phyloP scores from a whole-genome alignment of 805 yeast genomes.

The Teunomyces barrocoloradensis region DNA sequence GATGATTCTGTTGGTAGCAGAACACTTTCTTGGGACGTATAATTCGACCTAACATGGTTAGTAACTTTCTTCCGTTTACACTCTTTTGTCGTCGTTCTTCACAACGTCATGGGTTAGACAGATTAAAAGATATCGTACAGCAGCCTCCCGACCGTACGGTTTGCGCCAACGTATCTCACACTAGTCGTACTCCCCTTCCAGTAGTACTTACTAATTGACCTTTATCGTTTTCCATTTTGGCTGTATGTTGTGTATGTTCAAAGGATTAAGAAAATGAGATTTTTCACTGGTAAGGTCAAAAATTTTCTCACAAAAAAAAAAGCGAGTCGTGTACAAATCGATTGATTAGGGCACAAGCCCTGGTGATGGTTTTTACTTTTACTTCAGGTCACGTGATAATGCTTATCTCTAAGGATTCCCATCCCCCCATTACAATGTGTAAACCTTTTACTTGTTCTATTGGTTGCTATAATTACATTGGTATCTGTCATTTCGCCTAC shows the following conservation, averaged over 20 bases:
- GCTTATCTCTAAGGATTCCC: too few relatives aligned
- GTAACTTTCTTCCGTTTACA: conserved; percentile 14
- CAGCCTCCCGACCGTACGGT: background rate
- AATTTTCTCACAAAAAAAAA: conserved; percentile 1
- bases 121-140: background rate
- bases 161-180: background rate
- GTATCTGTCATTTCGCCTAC: background rate
- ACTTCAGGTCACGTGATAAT: background rate
- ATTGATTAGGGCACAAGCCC: conserved; percentile 7
- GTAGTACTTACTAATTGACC: conserved; percentile 91
- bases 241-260: conserved; percentile 18
- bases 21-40: conserved; percentile 99
- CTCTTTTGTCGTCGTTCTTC: background rate
- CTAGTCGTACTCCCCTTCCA: background rate
- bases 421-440: too few relatives aligned
- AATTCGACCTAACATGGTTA: conserved; percentile 81
- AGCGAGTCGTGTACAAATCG: conserved; percentile 2
- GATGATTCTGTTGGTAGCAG: conserved; percentile 99
- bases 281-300: conserved; percentile 5
- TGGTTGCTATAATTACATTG: background rate
- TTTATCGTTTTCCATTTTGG: conserved; percentile 99
- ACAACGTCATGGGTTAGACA: background rate
- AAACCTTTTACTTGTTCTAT: background rate
- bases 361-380: background rate
- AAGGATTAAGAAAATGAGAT: conserved; percentile 10